A percentile compares a stretch with the other conserved stretches of the same genome.
Evolutionary conservation across 371 early-diverging fungal genomes (phyloP).

Genomic region (Neoconidiobolus thromboides): DNA sequence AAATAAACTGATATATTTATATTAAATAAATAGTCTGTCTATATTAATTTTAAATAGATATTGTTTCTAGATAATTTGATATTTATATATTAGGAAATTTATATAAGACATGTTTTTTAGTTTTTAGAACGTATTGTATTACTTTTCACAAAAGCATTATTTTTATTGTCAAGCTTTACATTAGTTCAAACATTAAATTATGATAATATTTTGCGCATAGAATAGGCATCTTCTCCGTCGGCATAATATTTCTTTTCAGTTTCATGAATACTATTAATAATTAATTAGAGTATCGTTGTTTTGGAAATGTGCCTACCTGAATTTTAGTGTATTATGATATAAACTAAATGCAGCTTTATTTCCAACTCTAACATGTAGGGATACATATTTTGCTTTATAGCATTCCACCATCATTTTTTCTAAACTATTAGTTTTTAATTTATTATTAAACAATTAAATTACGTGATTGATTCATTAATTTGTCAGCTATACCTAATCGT

Average conservation of each 20-base stretch:
- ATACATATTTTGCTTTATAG: constrained; percentile 70
- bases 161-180: no score
- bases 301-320: constrained; percentile 32
- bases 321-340: constrained; percentile 79
- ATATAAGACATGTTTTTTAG: no score
- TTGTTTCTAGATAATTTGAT: no score
- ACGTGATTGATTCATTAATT: constrained; percentile 84
- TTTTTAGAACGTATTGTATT: no score
- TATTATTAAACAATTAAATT: constrained; percentile 8
- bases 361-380: constrained; percentile 85
- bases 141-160: no score
- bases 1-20: no score
- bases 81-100: no score
- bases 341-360: constrained; percentile 85
- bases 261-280: constrained; percentile 49
- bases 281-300: neutral
- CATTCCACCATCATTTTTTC: constrained; percentile 75
- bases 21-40: no score
- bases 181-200: no score
- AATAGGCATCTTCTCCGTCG: constrained; percentile 88
- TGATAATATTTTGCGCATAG: constrained; percentile 32
- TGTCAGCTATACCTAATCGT: constrained; percentile 86
- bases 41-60: no score
- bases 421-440: constrained; percentile 7
- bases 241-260: constrained; percentile 93